Percentiles rank a stretch among this genome's conserved stretches.
phyloP scores from a whole-genome alignment of 2,329 filamentous ascomycete genomes.

The Cryphonectria radicalis region DNA sequence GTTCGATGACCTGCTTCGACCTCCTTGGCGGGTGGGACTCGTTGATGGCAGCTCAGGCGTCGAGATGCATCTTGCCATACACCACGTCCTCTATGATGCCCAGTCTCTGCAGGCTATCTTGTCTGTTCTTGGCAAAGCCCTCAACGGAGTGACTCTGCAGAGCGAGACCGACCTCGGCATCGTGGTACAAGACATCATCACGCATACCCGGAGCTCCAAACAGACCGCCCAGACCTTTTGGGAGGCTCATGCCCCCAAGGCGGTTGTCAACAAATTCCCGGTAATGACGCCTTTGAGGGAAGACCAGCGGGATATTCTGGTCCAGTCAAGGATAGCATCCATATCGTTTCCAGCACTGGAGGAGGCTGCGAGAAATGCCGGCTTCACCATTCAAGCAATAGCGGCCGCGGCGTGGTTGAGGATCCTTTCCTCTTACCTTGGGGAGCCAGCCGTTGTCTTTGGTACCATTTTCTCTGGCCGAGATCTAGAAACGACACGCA shows the following conservation, averaged over 20 bases:
- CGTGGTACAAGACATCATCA: conserved; percentile 48
- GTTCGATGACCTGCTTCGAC: conserved; percentile 51
- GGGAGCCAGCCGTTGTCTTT: conserved; percentile 75
- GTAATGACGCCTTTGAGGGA: conserved; percentile 68
- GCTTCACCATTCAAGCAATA: conserved; percentile 76
- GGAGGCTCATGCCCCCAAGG: conserved; percentile 56
- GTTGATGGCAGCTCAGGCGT: conserved; percentile 35
- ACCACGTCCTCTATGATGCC: conserved; percentile 88
- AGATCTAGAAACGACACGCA: conserved; percentile 60
- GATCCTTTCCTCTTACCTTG: conserved; percentile 75
- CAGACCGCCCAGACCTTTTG: conserved; percentile 61
- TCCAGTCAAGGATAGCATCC: conserved; percentile 43
- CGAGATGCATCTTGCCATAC: conserved; percentile 57
- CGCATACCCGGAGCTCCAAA: conserved; percentile 36
- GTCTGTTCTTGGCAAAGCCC: conserved; percentile 54
- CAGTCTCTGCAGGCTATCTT: conserved; percentile 71
- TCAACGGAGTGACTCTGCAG: conserved; percentile 37
- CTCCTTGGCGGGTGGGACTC: conserved; percentile 67
- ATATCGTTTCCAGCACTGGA: conserved; percentile 55
- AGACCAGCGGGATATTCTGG: conserved; percentile 39
- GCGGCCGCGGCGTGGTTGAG: conserved; percentile 80
- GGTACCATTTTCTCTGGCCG: conserved; percentile 82
- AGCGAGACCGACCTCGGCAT: conserved; percentile 34
- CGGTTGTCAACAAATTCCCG: conserved; percentile 74
- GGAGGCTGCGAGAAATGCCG: conserved; percentile 55